Conservation (phyloP, 73 alveolate species). For the Breviolum minutum region DNA sequence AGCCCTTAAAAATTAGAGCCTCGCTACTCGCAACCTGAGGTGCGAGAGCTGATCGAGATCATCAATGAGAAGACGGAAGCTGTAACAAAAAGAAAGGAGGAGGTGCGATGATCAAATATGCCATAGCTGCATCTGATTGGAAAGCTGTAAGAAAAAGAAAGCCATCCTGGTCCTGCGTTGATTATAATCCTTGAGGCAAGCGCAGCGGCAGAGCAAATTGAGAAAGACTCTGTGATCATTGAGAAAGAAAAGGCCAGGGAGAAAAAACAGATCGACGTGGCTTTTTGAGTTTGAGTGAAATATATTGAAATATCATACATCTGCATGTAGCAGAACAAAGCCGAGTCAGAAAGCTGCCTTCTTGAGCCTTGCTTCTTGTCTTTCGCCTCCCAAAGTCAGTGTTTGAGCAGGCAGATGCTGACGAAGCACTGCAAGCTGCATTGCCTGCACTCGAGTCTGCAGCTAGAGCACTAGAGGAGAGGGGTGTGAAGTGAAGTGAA, state of each 20-base stretch:
- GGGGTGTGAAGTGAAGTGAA: background rate
- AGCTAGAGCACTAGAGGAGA: constrained; percentile 97
- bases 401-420: constrained; percentile 95
- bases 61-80: constrained; percentile 93
- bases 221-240: constrained; percentile 85
- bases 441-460: constrained; percentile 97
- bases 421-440: constrained; percentile 96
- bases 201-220: constrained; percentile 92
- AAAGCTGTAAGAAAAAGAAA: background rate
- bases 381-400: background rate
- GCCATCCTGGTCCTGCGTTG: background rate
- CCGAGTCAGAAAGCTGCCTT: too few relatives aligned
- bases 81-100: constrained; percentile 82
- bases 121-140: background rate
- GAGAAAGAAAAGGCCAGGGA: constrained; percentile 58
- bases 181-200: background rate
- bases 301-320: too few relatives aligned
- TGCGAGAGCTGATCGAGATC: constrained; percentile 70
- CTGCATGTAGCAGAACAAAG: too few relatives aligned
- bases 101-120: constrained; percentile 19
- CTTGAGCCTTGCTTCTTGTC: background rate
- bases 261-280: background rate
- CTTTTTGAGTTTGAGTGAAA: too few relatives aligned
- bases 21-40: background rate
- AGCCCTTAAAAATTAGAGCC: too few relatives aligned